phyloP scores from a whole-genome alignment of 2,329 filamentous ascomycete genomes.

The Epichloe glyceriae region DNA sequence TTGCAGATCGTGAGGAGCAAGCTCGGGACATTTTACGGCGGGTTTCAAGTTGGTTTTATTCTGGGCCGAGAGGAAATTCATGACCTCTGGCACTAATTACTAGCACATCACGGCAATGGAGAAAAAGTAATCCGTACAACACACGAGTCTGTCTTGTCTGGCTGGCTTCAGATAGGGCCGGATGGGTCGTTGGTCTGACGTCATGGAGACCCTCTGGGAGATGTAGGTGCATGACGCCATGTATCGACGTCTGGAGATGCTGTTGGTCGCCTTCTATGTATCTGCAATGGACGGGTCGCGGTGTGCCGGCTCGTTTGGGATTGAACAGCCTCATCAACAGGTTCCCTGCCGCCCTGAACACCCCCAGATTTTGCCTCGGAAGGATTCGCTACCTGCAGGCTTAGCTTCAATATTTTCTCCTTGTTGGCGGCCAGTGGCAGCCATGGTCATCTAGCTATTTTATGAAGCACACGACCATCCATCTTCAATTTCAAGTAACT shows the following conservation, averaged over 20 bases:
- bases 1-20: neutral
- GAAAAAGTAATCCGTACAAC: neutral
- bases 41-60: slow-evolving; percentile 4
- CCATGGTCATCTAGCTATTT: too few relatives aligned
- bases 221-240: slow-evolving; percentile 9
- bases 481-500: too few relatives aligned
- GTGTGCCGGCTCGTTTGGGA: neutral
- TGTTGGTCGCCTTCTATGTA: neutral
- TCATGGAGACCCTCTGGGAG: slow-evolving; percentile 10
- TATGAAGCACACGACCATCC: too few relatives aligned
- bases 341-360: too few relatives aligned
- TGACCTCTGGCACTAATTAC: neutral
- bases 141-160: too few relatives aligned
- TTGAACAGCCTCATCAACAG: neutral
- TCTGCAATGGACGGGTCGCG: too few relatives aligned
- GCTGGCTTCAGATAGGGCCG: neutral
- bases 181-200: slow-evolving; percentile 9
- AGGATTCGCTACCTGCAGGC: too few relatives aligned
- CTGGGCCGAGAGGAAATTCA: neutral
- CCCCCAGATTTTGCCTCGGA: too few relatives aligned
- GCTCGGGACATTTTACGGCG: neutral
- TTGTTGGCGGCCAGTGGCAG: too few relatives aligned
- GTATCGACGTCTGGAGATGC: neutral
- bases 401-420: too few relatives aligned
- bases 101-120: neutral